Evolutionary conservation across 169 alveolate species (phyloP), one percentile per base, ranked within the genome.

Genomic region (Cyclospora cayetanensis): DNA sequence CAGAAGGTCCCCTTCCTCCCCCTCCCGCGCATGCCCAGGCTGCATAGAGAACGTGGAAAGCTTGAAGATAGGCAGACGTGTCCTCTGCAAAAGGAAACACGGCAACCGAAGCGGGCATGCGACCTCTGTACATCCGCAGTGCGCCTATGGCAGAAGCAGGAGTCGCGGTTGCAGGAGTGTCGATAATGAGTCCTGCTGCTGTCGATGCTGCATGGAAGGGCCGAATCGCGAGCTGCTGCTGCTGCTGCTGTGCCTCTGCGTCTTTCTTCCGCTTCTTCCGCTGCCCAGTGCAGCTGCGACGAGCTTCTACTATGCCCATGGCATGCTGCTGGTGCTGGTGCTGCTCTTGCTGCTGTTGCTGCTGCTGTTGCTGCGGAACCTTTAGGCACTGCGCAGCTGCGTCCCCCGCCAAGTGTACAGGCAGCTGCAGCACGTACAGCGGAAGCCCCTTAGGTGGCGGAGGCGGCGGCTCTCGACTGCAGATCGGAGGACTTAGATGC

Each of bases 261-360:
- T 77, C 87, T 43, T 41, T 77, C 31, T 31, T 77, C 31, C 87
- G 65, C 2, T 77, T 41, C 87, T 43, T 41, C 68, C 65, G 41
- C 39, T 39, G 65, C 12, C 46, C 34, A n/a, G 87, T 68, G 15
- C 70, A 65, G 46, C 55, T 72, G 53, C 83, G 83, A 25, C 83
- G 15, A 22, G 83, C 31, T 29, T 72, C 83, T 29, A 39, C 55
- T 11, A n/a, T 46, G 60, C 60, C 20, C 0, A 15, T 12, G 11
- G 60, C 20, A 3, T 50, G 31, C 60, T 72, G 83, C 15, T 34
- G 52, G 34, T 20, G 68, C 27, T 41, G 70, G 34, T 20, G 68
- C 27, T 41, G 70, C 87, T 41, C 52, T 43, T 77, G 87, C 70
- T 77, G 87, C 87, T 18, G 87, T 42, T 77, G 87, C 68, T n/a